Evolutionary conservation across 768 basidiomycete species (phyloP).

Genomic region (Leccinum rimulosum): DNA sequence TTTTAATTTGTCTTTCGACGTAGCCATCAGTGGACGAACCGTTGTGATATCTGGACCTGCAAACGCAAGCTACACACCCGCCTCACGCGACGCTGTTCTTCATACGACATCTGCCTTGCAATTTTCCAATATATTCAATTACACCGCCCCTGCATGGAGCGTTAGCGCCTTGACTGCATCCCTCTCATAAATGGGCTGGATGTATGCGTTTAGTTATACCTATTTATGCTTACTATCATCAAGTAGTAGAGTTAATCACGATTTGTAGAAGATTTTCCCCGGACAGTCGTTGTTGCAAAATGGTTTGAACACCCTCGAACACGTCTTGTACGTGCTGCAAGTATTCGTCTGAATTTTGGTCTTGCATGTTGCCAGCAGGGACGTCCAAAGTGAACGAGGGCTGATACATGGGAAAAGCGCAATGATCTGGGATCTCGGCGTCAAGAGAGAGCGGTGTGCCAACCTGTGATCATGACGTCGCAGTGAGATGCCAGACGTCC

Average conservation of each 20-base stretch:
- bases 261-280: background rate
- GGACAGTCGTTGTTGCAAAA: slow-evolving; percentile 19
- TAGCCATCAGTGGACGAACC: slow-evolving; percentile 42
- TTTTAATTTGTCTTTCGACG: slow-evolving; percentile 55
- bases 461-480: slow-evolving; percentile 38
- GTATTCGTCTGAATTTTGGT: slow-evolving; percentile 66
- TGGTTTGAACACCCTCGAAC: slow-evolving; percentile 35
- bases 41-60: slow-evolving; percentile 48
- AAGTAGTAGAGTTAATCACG: background rate
- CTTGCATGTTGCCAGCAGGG: slow-evolving; percentile 66
- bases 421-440: slow-evolving; percentile 72
- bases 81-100: slow-evolving; percentile 42
- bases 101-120: slow-evolving; percentile 44
- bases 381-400: slow-evolving; percentile 84
- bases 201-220: background rate
- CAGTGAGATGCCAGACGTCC: background rate
- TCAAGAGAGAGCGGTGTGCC: slow-evolving; percentile 55
- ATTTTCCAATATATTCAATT: slow-evolving; percentile 50
- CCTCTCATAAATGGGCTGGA: background rate
- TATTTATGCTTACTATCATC: background rate
- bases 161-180: slow-evolving; percentile 30
- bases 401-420: slow-evolving; percentile 65
- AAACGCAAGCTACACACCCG: slow-evolving; percentile 55
- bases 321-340: slow-evolving; percentile 42
- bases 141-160: slow-evolving; percentile 47